Evolutionary conservation across 1,284 basidiomycete species (phyloP), one percentile per base, ranked within the genome.

Genomic region (Cutaneotrichosporon sp.): DNA sequence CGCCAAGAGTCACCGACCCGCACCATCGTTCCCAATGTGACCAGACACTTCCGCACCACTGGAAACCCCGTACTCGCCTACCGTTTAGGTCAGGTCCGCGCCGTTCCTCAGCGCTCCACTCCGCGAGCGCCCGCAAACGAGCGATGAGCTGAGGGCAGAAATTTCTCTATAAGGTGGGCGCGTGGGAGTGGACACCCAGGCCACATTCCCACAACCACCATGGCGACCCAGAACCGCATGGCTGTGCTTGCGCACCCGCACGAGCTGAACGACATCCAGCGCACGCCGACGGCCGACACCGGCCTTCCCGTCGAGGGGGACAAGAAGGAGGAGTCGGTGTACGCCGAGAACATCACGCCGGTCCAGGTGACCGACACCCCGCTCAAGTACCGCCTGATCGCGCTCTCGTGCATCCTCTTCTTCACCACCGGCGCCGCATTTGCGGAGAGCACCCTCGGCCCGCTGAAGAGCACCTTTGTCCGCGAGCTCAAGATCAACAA

Each of bases 381-480:
- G 2, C 45, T 56, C 24, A 59, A 56, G 29, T 59, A 60, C 51
- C 60, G 64, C 34, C 25, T 56, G 24, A 54, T 68, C 18, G 73
- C 73, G 1, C 68, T 75, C 18, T 56, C 56, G 25, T 67, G 70
- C 58, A 71, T 77, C 50, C n/a, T 75, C 22, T 69, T 77, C 65
- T 73, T 73, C 59, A 62, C 68, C 7, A 75, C 73, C 2, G 74
- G 77, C 5, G 66, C 68, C 1, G 62, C 63, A 20, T 79, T 70
- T 38, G 62, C 68, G 18, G 68, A 76, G 27, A 54, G 24, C 18
- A 70, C 73, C 6, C 58, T 78, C 2, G 68, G 72, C 18, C 79
- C 78, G 3, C 65, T 81, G 25, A 81, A 81, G 60, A 71, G 70
- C 14, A 80, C 76, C 1, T 65, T 79, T 46, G 67, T 68, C 38